Evolutionary conservation across 257 asterid genomes (phyloP).

Genomic region (Solanum chilense): DNA sequence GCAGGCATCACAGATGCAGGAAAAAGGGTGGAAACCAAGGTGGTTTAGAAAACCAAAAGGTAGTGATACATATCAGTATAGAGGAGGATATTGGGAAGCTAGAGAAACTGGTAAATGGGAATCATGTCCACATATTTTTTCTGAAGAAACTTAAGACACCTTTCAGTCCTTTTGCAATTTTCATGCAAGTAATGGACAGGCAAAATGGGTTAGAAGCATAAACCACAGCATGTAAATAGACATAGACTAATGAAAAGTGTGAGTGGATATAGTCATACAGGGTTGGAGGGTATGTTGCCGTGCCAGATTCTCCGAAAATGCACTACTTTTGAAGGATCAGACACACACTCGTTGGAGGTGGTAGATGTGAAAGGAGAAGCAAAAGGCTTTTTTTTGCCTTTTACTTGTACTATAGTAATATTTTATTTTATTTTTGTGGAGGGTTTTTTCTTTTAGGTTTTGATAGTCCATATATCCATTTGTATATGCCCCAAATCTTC

Average conservation of each 20-base stretch:
- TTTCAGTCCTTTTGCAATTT: neutral
- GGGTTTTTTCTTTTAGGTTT: neutral
- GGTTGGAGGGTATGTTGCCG: neutral
- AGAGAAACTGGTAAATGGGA: conserved; percentile 12
- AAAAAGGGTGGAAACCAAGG: conserved; percentile 14
- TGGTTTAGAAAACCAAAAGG: conserved; percentile 9
- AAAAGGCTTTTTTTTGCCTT: neutral
- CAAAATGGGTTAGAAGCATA: neutral
- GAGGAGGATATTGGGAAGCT: conserved; percentile 18
- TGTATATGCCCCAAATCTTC: neutral
- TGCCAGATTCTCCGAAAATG: neutral
- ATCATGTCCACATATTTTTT: conserved; percentile 15
- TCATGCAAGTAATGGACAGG: neutral
- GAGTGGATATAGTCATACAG: neutral
- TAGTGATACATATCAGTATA: conserved; percentile 7
- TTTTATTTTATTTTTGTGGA: neutral
- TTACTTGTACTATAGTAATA: neutral
- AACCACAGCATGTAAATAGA: neutral
- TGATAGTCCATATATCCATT: neutral
- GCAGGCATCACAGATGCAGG: conserved; percentile 16
- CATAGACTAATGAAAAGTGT: neutral
- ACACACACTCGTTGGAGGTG: neutral
- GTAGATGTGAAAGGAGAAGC: neutral
- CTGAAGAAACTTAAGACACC: neutral
- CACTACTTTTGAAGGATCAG: neutral